Percentiles rank a stretch among this genome's conserved stretches.
Conservation (phyloP, 1,139 yeast species). For the Taphrina flavorubra region DNA sequence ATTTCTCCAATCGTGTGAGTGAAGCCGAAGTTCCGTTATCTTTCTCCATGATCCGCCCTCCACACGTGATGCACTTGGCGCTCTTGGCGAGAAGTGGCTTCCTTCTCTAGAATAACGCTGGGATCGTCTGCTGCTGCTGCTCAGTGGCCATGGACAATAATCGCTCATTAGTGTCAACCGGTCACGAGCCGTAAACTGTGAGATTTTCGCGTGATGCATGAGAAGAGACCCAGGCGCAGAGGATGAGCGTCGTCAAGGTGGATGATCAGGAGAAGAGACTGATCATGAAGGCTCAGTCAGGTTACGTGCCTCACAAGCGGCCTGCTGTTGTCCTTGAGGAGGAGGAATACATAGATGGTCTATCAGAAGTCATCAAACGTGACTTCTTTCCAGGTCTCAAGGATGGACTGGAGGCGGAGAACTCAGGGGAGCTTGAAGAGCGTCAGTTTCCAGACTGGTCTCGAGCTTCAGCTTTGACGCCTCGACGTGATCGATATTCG, state of each 20-base stretch:
- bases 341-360: constrained; percentile 48
- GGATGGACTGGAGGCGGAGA: constrained; percentile 18
- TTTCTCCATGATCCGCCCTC: constrained; percentile 15
- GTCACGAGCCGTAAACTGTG: too few relatives aligned
- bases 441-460: constrained; percentile 2
- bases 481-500: neutral
- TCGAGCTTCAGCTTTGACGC: constrained; percentile 1
- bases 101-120: too few relatives aligned
- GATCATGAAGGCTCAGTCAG: constrained; percentile 31
- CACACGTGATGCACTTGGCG: constrained; percentile 3
- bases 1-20: constrained; percentile 1
- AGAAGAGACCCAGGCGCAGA: neutral
- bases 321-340: constrained; percentile 46
- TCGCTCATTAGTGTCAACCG: too few relatives aligned
- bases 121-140: too few relatives aligned
- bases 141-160: too few relatives aligned
- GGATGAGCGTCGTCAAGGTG: constrained; percentile 23
- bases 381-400: constrained; percentile 50
- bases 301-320: constrained; percentile 23
- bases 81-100: neutral
- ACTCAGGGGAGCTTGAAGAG: neutral
- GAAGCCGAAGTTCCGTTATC: constrained; percentile 11
- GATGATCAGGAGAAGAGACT: constrained; percentile 20
- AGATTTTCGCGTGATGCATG: too few relatives aligned
- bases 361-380: constrained; percentile 49